These are phyloP conservation scores for Penicillium fuscoglaucum DNA, from an alignment of 2,329 filamentous ascomycete genomes.

Conservation along the genomic window DNA sequence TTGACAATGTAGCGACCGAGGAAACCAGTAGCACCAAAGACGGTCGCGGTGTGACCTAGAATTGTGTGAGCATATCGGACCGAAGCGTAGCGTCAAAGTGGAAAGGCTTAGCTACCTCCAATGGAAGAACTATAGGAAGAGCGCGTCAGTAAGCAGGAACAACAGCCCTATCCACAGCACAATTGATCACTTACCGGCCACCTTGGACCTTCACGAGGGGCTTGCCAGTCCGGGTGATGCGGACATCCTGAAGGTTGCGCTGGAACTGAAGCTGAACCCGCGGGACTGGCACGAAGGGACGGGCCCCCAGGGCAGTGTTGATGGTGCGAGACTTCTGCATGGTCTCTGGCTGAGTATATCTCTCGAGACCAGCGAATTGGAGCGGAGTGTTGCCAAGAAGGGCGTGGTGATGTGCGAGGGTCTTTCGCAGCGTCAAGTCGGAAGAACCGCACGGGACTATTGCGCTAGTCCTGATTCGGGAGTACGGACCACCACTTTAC, in stretches of 20 bases:
- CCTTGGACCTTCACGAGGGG: conserved; percentile 85
- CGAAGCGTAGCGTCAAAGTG: conserved; percentile 18
- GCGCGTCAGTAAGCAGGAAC: conserved; percentile 25
- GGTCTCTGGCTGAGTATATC: conserved; percentile 36
- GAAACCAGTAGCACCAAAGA: conserved; percentile 96
- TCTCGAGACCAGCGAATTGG: conserved; percentile 30
- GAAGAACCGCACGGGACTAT: conserved; percentile 34
- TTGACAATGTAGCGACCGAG: conserved; percentile 97
- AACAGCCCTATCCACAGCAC: not conserved
- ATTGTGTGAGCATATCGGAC: conserved; percentile 30
- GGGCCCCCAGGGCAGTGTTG: conserved; percentile 43
- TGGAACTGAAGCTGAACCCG: conserved; percentile 44
- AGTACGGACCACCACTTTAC: conserved; percentile 11
- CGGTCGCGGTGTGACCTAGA: conserved; percentile 88
- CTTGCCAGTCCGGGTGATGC: conserved; percentile 94
- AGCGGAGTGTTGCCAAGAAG: conserved; percentile 26
- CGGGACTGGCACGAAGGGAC: conserved; percentile 39
- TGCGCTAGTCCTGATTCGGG: conserved; percentile 37
- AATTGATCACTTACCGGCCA: conserved; percentile 68
- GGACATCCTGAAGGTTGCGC: conserved; percentile 70
- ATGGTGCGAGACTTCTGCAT: conserved; percentile 50
- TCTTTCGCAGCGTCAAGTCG: conserved; percentile 31
- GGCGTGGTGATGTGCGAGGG: conserved; percentile 29
- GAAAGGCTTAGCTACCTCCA: conserved; percentile 63
- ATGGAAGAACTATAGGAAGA: conserved; percentile 66